Evolutionary conservation across 2,329 filamentous ascomycete species (phyloP).

Genomic region (Cladosporium sphaerospermum): DNA sequence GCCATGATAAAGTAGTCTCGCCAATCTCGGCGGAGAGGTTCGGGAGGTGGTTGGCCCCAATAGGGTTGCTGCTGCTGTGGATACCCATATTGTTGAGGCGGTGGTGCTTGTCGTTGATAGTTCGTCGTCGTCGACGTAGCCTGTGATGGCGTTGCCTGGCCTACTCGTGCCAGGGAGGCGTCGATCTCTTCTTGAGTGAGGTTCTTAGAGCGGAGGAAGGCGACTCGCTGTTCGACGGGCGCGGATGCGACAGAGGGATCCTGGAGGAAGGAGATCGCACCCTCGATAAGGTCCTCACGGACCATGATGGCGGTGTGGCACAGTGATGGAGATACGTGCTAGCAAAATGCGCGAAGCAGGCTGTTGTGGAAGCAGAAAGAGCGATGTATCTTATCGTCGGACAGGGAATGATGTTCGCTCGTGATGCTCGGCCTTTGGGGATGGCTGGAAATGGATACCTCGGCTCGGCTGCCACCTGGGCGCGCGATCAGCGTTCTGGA

Average conservation of each 20-base stretch:
- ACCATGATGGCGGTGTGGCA: slow-evolving; percentile 59
- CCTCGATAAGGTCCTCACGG: slow-evolving; percentile 86
- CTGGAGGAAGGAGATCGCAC: slow-evolving; percentile 68
- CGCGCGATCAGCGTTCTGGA: not conserved
- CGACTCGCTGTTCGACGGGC: slow-evolving; percentile 84
- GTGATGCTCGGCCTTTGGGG: slow-evolving; percentile 3
- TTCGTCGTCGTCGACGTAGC: slow-evolving; percentile 43
- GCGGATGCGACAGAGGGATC: slow-evolving; percentile 87
- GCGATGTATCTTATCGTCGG: not conserved
- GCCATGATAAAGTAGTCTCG: slow-evolving; percentile 99
- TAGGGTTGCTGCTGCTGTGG: slow-evolving; percentile 41
- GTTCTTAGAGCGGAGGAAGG: slow-evolving; percentile 94
- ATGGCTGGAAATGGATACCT: not conserved
- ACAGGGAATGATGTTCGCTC: not conserved
- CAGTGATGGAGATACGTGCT: not conserved
- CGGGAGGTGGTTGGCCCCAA: slow-evolving; percentile 50
- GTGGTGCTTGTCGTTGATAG: slow-evolving; percentile 28
- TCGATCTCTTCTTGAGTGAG: slow-evolving; percentile 94
- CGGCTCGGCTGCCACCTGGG: not conserved
- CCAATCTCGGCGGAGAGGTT: slow-evolving; percentile 80
- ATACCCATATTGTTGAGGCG: slow-evolving; percentile 31
- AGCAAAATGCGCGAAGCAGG: not conserved
- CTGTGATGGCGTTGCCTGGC: slow-evolving; percentile 47
- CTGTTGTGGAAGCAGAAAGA: not conserved
- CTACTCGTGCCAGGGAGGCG: slow-evolving; percentile 68